A percentile compares a stretch with the other conserved stretches of the same genome.
phyloP scores from a whole-genome alignment of 2,329 filamentous ascomycete species.

The Dothistroma pini region DNA sequence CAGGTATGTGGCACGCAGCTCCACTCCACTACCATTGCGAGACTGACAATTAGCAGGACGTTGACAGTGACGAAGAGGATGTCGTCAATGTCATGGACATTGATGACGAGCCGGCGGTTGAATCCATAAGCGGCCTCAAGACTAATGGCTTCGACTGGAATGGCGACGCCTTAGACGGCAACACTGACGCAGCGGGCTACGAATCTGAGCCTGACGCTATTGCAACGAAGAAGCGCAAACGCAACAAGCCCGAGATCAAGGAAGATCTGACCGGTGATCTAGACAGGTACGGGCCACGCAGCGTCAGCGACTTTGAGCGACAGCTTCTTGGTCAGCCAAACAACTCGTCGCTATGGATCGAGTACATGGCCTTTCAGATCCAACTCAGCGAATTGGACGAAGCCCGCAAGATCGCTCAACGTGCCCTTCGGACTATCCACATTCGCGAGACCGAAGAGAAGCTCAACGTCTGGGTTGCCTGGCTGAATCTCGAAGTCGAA shows the following conservation, averaged over 20 bases:
- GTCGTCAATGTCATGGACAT: slow-evolving; percentile 45
- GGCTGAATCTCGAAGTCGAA: slow-evolving; percentile 89
- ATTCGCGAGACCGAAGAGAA: slow-evolving; percentile 90
- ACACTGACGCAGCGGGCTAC: slow-evolving; percentile 53
- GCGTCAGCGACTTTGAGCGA: slow-evolving; percentile 87
- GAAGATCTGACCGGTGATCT: slow-evolving; percentile 90
- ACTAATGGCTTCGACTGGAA: slow-evolving; percentile 86
- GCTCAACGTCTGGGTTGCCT: slow-evolving; percentile 89
- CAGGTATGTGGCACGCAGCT: background rate
- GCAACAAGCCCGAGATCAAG: slow-evolving; percentile 75
- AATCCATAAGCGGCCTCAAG: slow-evolving; percentile 51
- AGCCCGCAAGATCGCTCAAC: slow-evolving; percentile 83
- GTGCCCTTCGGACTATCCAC: slow-evolving; percentile 86
- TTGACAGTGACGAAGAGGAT: slow-evolving; percentile 45
- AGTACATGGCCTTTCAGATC: slow-evolving; percentile 99
- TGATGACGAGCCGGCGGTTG: slow-evolving; percentile 30
- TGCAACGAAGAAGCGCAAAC: slow-evolving; percentile 53
- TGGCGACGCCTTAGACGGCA: slow-evolving; percentile 53
- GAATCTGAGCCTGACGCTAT: slow-evolving; percentile 55
- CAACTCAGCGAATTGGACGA: slow-evolving; percentile 84
- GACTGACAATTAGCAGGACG: slow-evolving; percentile 30
- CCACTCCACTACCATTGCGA: slow-evolving; percentile 40
- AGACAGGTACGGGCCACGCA: slow-evolving; percentile 82
- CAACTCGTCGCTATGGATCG: slow-evolving; percentile 89
- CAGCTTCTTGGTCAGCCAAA: slow-evolving; percentile 88